Conservation (phyloP, 352 stramenopile genomes). For the Globisporangium nunn region DNA sequence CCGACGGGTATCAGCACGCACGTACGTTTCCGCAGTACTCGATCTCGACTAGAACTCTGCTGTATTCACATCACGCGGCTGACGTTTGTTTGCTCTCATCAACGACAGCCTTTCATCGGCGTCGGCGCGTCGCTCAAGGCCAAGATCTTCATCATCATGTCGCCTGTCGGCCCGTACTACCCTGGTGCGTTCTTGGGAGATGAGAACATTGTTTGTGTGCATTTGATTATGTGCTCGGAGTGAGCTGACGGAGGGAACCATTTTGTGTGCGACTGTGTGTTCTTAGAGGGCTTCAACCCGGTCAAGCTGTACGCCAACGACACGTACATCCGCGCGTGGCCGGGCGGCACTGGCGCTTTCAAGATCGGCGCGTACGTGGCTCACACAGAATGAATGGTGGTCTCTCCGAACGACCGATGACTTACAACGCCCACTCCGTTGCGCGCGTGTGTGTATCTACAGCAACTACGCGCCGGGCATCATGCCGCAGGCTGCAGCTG, state of each 20-base stretch:
- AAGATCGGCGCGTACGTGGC: slow-evolving; percentile 87
- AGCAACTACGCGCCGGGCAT: slow-evolving; percentile 90
- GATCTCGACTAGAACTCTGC: background rate
- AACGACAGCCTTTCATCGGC: slow-evolving; percentile 79
- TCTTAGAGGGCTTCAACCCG: slow-evolving; percentile 82
- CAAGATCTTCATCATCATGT: slow-evolving; percentile 95
- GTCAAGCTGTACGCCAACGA: slow-evolving; percentile 90
- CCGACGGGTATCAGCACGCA: slow-evolving; percentile 91
- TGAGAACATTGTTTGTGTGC: background rate
- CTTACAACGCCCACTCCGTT: background rate
- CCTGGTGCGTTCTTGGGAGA: slow-evolving; percentile 26
- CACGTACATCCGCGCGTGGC: slow-evolving; percentile 93
- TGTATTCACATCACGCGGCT: background rate
- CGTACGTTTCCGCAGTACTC: slow-evolving; percentile 15
- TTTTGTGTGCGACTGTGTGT: background rate
- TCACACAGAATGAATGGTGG: background rate
- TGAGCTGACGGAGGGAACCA: background rate
- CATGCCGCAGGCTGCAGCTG: slow-evolving; percentile 86
- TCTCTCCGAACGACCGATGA: background rate
- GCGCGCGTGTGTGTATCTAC: background rate
- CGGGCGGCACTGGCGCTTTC: slow-evolving; percentile 89
- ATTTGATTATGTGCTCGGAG: background rate
- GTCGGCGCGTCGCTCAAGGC: slow-evolving; percentile 83
- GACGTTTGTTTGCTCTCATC: background rate
- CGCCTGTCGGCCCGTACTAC: slow-evolving; percentile 97